Evolutionary conservation across 495 filamentous ascomycete genomes (phyloP), one percentile per base, ranked within the genome.

Genomic region (Lophiotrema nucula): DNA sequence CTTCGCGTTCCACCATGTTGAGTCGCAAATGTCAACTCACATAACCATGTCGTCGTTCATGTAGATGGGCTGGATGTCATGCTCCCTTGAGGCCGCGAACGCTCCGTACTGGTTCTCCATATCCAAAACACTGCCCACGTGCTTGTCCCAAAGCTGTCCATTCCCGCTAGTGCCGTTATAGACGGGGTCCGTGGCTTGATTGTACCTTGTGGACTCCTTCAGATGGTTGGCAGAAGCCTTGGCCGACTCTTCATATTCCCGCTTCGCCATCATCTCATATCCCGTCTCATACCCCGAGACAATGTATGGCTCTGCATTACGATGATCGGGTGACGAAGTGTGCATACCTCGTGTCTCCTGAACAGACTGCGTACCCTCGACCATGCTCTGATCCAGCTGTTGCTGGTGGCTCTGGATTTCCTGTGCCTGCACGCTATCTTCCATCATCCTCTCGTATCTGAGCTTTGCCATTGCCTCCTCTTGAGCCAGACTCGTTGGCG

Each of bases 51-150:
- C 65, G 16, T 64, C 47, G 22, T 67, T 60, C 4, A 21, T 49
- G 24, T 67, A 54, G 41, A 45, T 28, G 31, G 45, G 41, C n/a
- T 43, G 53, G 19, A 35, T 41, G 31, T 61, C 57, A 8, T 48
- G 44, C 23, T 67, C 66, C 48, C 66, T 58, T 28, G 62, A 54
- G 28, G 55, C 41, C 24, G 53, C 68, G 42, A 62, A 70, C n/a
- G 60, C 61, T 3, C 68, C 68, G 43, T 70, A 71, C 53, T 69
- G 67, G 42, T 71, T 69, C 50, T 71, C 69, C 69, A 71, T 71
- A 35, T 67, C 62, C 57, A 63, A 37, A 6, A 67, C 39, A 35
- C 60, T 63, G 16, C 56, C 60, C 8, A 44, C 50, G 19, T 48
- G 26, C 60, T 69, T 67, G 47, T 56, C 48, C 65, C 58, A 62